Percentiles rank a stretch among this genome's conserved stretches.
These are phyloP conservation scores for Corynascus novoguineensis DNA, from an alignment of 495 filamentous ascomycete genomes.

Conservation along the genomic window DNA sequence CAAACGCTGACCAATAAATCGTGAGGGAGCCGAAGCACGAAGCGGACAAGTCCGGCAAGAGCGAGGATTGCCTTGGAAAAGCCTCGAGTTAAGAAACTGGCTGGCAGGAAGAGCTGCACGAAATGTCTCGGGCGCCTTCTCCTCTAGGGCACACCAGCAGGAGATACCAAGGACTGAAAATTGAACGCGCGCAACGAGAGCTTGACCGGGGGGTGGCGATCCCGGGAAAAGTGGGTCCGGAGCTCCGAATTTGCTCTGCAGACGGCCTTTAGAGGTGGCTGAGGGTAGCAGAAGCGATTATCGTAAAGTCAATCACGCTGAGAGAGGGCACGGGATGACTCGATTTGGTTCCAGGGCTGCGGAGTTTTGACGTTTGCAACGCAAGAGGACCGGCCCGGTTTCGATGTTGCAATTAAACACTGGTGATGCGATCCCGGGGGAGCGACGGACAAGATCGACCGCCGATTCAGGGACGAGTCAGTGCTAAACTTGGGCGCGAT, in stretches of 20 bases:
- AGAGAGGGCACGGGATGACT: not conserved
- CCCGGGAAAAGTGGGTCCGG: conserved; percentile 15
- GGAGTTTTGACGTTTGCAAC: conserved; percentile 1
- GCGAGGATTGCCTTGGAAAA: conserved; percentile 13
- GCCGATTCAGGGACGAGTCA: conserved; percentile 16
- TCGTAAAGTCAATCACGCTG: conserved; percentile 11
- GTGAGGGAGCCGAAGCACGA: conserved; percentile 13
- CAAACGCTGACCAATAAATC: conserved; percentile 7
- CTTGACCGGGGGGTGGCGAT: conserved; percentile 15
- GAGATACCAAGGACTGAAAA: not conserved
- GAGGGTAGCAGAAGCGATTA: conserved; percentile 7
- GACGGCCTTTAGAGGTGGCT: conserved; percentile 11
- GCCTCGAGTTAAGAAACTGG: conserved; percentile 13
- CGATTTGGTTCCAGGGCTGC: conserved; percentile 1
- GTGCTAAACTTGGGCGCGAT: conserved; percentile 1
- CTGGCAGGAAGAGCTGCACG: not conserved
- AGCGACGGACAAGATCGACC: conserved; percentile 11
- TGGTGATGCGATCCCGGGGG: conserved; percentile 4
- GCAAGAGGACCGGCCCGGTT: conserved; percentile 1
- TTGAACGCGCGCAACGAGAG: not conserved
- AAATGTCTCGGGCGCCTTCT: no score
- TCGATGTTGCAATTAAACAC: conserved; percentile 10
- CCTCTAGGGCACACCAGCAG: conserved; percentile 11
- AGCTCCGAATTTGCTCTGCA: conserved; percentile 1
- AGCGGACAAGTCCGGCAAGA: conserved; percentile 29